These are phyloP conservation scores for Sporisorium sorghi DNA, from an alignment of 1,284 basidiomycete species.

Conservation along the genomic window DNA sequence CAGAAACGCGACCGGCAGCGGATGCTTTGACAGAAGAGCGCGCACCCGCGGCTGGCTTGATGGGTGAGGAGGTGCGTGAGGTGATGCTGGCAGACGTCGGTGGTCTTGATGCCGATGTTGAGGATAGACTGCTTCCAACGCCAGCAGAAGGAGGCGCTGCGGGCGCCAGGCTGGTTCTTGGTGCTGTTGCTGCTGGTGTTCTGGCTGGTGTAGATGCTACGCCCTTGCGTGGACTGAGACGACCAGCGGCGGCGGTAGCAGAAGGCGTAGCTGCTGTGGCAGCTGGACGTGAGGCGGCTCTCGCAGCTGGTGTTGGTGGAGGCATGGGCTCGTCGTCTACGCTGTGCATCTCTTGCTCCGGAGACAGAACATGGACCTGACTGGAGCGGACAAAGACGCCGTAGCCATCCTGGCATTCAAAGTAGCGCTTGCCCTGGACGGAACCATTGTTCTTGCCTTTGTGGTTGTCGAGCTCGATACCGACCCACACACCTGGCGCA, in stretches of 20 bases:
- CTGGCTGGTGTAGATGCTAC: constrained; percentile 32
- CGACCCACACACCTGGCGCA: constrained; percentile 91
- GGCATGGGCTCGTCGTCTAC: constrained; percentile 41
- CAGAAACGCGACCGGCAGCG: constrained; percentile 25
- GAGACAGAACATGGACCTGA: constrained; percentile 78
- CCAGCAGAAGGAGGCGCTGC: constrained; percentile 26
- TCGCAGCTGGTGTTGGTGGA: constrained; percentile 7
- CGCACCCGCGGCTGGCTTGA: constrained; percentile 22
- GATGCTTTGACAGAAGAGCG: constrained; percentile 46
- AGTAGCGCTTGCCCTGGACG: constrained; percentile 85
- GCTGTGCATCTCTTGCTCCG: constrained; percentile 46
- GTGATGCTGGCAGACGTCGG: constrained; percentile 23
- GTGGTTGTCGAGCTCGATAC: constrained; percentile 80
- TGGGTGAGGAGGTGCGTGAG: constrained; percentile 28
- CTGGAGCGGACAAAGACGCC: constrained; percentile 92
- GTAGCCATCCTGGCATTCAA: constrained; percentile 79
- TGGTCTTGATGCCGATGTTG: constrained; percentile 33
- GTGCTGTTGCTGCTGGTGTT: constrained; percentile 12
- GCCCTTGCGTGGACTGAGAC: constrained; percentile 42
- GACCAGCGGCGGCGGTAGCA: constrained; percentile 21
- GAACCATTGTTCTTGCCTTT: constrained; percentile 96
- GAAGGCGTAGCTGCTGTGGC: constrained; percentile 14
- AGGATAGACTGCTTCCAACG: constrained; percentile 25
- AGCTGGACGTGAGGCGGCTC: constrained; percentile 24
- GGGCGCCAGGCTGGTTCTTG: constrained; percentile 22